Evolutionary conservation across 352 stramenopile genomes (phyloP).

Genomic region (Globisporangium parvum): DNA sequence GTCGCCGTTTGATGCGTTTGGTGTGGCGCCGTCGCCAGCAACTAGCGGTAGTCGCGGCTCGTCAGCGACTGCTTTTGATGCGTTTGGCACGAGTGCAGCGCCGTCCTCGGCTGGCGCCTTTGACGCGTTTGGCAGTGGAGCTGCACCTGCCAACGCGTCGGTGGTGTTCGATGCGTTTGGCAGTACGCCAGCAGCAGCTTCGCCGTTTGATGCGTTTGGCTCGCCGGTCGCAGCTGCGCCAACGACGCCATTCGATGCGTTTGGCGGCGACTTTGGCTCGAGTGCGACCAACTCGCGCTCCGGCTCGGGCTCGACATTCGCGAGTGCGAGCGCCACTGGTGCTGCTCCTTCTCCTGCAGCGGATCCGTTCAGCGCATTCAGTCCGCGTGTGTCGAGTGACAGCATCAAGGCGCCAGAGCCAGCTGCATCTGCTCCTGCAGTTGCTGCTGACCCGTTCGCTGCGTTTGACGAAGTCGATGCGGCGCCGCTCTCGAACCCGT

Average conservation of each 20-base stretch:
- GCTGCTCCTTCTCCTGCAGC: no score
- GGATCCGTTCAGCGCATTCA: constrained; percentile 22
- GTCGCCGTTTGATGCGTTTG: constrained; percentile 24
- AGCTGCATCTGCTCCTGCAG: constrained; percentile 9
- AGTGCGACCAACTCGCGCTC: constrained; percentile 19
- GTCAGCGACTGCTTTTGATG: constrained; percentile 19
- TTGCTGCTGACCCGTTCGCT: constrained; percentile 42
- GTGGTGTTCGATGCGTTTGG: constrained; percentile 33
- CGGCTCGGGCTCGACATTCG: constrained; percentile 14
- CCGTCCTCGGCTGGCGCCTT: not conserved
- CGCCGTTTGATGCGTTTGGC: constrained; percentile 30
- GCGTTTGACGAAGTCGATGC: constrained; percentile 54
- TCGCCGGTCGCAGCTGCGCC: not conserved
- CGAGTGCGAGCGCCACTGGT: not conserved
- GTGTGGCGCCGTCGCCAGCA: constrained; percentile 7
- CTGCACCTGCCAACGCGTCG: not conserved
- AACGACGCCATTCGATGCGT: constrained; percentile 23
- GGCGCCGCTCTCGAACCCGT: not conserved
- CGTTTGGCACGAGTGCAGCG: constrained; percentile 11
- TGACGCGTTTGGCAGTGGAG: constrained; percentile 4
- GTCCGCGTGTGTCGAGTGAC: constrained; percentile 13
- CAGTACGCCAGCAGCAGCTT: not conserved
- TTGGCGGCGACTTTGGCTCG: constrained; percentile 28
- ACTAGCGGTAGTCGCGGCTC: constrained; percentile 1
- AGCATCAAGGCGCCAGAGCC: constrained; percentile 5